These are phyloP conservation scores for Leccinum subtestaceum DNA, from an alignment of 768 basidiomycete species.

Conservation along the genomic window DNA sequence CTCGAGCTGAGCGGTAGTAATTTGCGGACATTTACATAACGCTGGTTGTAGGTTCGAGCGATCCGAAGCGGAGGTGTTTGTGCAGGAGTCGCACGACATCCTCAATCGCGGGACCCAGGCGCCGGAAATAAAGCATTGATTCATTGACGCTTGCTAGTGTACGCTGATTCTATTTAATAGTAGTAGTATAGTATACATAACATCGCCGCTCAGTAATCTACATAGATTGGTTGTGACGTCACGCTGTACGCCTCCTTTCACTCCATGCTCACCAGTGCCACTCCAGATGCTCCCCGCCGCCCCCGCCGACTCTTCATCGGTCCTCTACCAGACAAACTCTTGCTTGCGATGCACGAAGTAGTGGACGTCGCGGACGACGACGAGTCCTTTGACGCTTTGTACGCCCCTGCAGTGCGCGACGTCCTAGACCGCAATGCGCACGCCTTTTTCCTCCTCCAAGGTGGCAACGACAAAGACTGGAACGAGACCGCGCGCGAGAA, in stretches of 20 bases:
- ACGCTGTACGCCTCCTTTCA: conserved; percentile 3
- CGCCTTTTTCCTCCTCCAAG: conserved; percentile 59
- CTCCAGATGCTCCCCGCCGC: background rate
- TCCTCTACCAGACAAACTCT: conserved; percentile 66
- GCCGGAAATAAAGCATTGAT: conserved; percentile 30
- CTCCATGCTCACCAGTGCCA: background rate
- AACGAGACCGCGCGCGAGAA: conserved; percentile 49
- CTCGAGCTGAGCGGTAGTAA: background rate
- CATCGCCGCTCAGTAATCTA: conserved; percentile 21
- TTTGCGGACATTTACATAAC: conserved; percentile 17
- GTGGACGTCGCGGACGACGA: conserved; percentile 23
- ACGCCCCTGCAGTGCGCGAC: conserved; percentile 33
- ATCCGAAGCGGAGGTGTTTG: conserved; percentile 62
- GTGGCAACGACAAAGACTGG: conserved; percentile 69
- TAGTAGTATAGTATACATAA: conserved; percentile 10
- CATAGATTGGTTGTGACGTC: conserved; percentile 26
- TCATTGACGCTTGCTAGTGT: conserved; percentile 5
- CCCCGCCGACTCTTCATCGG: conserved; percentile 64
- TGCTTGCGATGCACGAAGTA: conserved; percentile 39
- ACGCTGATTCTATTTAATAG: conserved; percentile 2
- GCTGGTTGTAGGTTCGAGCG: conserved; percentile 55
- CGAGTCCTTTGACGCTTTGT: conserved; percentile 34
- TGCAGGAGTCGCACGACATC: conserved; percentile 57
- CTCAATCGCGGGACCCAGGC: conserved; percentile 34
- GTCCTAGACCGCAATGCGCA: conserved; percentile 58